A percentile compares a stretch with the other conserved stretches of the same genome.
These are phyloP conservation scores for Cladophialophora chaetospira DNA, from an alignment of 2,329 filamentous ascomycete species.

Conservation along the genomic window DNA sequence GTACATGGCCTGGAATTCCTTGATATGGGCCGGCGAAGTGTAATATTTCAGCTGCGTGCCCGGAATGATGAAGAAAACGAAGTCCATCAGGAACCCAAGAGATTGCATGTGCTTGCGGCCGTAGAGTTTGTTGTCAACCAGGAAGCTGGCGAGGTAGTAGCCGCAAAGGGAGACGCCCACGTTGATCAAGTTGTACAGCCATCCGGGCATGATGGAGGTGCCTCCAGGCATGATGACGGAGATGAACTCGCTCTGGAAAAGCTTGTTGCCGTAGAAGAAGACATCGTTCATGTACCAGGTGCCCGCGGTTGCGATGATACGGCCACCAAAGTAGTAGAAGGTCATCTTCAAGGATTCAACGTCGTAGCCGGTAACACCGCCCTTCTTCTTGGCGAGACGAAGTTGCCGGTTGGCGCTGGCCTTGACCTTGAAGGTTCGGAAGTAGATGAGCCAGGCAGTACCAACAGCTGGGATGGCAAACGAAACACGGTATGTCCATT, in stretches of 20 bases:
- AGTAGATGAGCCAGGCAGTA: constrained; percentile 93
- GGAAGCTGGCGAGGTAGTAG: constrained; percentile 82
- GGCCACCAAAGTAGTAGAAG: constrained; percentile 79
- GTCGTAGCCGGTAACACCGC: constrained; percentile 89
- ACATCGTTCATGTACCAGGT: constrained; percentile 96
- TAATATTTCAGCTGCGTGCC: constrained; percentile 88
- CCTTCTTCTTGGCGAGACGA: constrained; percentile 78
- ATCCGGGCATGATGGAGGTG: constrained; percentile 76
- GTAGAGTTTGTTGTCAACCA: constrained; percentile 96
- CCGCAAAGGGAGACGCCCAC: constrained; percentile 80
- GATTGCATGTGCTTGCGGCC: constrained; percentile 97
- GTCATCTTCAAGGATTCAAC: constrained; percentile 77
- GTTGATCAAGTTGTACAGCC: constrained; percentile 93
- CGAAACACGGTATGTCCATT: constrained; percentile 89
- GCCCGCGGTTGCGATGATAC: constrained; percentile 81
- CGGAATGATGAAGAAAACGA: constrained; percentile 89
- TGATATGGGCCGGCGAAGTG: constrained; percentile 68
- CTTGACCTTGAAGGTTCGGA: constrained; percentile 93
- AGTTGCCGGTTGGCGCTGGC: constrained; percentile 77
- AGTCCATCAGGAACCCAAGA: constrained; percentile 87
- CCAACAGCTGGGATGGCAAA: constrained; percentile 90
- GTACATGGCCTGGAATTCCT: constrained; percentile 94
- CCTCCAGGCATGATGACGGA: constrained; percentile 70
- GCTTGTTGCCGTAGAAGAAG: constrained; percentile 99
- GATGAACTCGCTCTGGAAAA: constrained; percentile 93